phyloP scores from a whole-genome alignment of 805 yeast species.

The Candida golubevii region DNA sequence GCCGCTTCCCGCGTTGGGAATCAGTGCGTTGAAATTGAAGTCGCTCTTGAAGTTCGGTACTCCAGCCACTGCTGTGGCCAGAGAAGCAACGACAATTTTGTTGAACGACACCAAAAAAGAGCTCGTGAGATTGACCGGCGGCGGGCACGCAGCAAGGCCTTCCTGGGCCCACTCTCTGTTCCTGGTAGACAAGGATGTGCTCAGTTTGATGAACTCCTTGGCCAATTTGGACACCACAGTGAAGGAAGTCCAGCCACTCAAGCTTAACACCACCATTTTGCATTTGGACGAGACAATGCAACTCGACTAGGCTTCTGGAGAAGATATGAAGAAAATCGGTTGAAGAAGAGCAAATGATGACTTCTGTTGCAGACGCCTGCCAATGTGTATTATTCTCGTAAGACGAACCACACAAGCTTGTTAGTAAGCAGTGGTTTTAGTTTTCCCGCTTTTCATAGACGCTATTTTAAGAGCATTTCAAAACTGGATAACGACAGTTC shows the following conservation, averaged over 20 bases:
- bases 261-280: slow-evolving; percentile 14
- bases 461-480: no score
- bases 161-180: slow-evolving; percentile 84
- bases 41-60: slow-evolving; percentile 50
- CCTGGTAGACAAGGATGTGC: slow-evolving; percentile 50
- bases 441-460: no score
- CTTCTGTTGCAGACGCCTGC: no score
- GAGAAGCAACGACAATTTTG: slow-evolving; percentile 75
- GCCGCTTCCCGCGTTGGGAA: slow-evolving; percentile 70
- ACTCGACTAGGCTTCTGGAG: slow-evolving; percentile 8
- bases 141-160: slow-evolving; percentile 61
- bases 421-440: no score
- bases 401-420: no score
- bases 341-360: no score
- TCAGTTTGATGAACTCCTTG: slow-evolving; percentile 49
- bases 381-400: no score
- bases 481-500: no score
- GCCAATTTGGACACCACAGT: slow-evolving; percentile 60
- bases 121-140: slow-evolving; percentile 78
- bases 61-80: slow-evolving; percentile 57
- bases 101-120: slow-evolving; percentile 49
- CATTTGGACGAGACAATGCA: slow-evolving; percentile 20
- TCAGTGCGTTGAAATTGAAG: slow-evolving; percentile 64
- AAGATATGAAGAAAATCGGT: no score
- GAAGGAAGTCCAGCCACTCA: slow-evolving; percentile 39